A percentile compares a stretch with the other conserved stretches of the same genome.
Conservation (phyloP, 139 green algal species). For the Edaphochlamys debaryana region DNA sequence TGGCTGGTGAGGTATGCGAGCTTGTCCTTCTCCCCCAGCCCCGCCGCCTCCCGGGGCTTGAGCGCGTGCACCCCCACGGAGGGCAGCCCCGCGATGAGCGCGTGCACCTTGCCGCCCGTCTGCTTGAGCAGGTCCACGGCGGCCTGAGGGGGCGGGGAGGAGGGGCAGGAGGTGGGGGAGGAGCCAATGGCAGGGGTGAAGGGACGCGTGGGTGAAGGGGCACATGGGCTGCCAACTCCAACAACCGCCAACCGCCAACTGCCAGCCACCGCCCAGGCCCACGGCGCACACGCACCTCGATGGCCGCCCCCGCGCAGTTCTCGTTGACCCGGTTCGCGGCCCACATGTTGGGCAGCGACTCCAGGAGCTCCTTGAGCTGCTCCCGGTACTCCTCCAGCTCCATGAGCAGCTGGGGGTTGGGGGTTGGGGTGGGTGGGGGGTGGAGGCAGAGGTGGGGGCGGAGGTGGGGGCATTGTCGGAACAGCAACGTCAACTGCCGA, state of each 20-base stretch:
- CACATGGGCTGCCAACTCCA: not conserved
- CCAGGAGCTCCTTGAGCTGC: constrained; percentile 69
- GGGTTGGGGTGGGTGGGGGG: not conserved
- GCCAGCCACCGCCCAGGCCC: no score
- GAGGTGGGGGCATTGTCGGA: no score
- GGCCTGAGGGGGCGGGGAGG: constrained; percentile 38
- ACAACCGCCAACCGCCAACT: no score
- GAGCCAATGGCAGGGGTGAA: no score
- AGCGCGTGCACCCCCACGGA: constrained; percentile 68
- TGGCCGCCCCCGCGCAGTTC: constrained; percentile 69
- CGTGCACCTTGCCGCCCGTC: constrained; percentile 83
- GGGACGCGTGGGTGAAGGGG: not conserved
- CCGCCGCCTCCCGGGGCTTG: constrained; percentile 42
- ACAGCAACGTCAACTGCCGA: no score
- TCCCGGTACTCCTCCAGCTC: constrained; percentile 53
- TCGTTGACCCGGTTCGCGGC: constrained; percentile 53
- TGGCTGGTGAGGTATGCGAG: constrained; percentile 49
- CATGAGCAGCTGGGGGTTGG: constrained; percentile 61
- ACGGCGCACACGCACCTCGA: constrained; percentile 67
- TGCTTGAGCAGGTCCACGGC: constrained; percentile 76
- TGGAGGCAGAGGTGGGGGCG: constrained; percentile 1
- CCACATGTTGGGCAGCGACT: constrained; percentile 78
- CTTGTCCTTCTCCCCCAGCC: constrained; percentile 70
- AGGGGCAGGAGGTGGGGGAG: no score
- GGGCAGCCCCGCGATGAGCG: constrained; percentile 79